Base-by-base conservation (phyloP, 179 eudicot genomes). In the Beta macrorhiza region DNA sequence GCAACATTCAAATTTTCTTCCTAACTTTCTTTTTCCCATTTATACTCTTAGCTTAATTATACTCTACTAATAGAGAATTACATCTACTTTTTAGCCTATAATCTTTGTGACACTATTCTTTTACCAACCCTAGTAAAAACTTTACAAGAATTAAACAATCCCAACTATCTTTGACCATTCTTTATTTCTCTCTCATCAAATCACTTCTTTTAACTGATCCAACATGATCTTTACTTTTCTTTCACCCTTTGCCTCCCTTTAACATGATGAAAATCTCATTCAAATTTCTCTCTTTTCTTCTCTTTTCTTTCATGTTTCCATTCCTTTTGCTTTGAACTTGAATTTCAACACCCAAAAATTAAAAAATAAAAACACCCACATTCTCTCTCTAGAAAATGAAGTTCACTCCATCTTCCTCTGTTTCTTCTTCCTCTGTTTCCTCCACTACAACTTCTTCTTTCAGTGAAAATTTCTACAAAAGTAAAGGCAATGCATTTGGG, bases 151-250 rank as follows among this genome's bases (percentile, higher is more conserved):
- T 37, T 45, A 56, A 81, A 55, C 37, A 81, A 76, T 80, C 68
- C 81, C 70, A 63, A 76, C 72, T 81, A 71, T 29, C 77, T 74
- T 85, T 79, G 82, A 82, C 83, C 65, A 82, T 80, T 29, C 77
- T 61, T 7, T 20, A 42, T 64, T 47, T 19, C 76, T 70, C 67
- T 45, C 49, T 22, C 61, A 67, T 71, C 73, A 42, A 79, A 79
- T 63, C 58, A 72, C 2, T 78, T 63, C 25, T 77, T 82, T 84
- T 76, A 42, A 72, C 82, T 83, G 88, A 85, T 83, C 86, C 88
- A 83, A 85, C 84, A 83, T 83, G 78, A 76, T 81, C 79, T 79
- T 82, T 79, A 13, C 83, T 83, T 86, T 83, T 56, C 3, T 51
- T 77, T 67, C 57, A 15, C 45, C 52, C 85, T 69, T 77, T 79